Conservation (phyloP, 495 filamentous ascomycete species). For the Ascodesmis nigricans region DNA sequence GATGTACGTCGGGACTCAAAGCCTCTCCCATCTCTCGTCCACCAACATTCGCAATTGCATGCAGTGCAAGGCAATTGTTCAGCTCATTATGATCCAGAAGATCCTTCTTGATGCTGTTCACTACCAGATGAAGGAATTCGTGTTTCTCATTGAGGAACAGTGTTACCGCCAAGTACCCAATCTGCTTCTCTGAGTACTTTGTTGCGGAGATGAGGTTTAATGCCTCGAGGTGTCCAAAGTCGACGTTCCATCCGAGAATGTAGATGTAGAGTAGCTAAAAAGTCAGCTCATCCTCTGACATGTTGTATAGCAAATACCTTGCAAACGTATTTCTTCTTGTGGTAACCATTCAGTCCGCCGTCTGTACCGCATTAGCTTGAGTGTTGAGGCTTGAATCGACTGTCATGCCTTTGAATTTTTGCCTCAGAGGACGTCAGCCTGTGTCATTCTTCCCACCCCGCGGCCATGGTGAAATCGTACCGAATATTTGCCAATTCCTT, state of each 20-base stretch:
- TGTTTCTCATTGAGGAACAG: constrained; percentile 94
- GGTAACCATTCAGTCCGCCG: constrained; percentile 77
- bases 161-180: constrained; percentile 93
- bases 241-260: constrained; percentile 97
- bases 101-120: constrained; percentile 97
- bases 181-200: constrained; percentile 99
- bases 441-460: constrained; percentile 1
- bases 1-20: constrained; percentile 76
- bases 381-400: constrained; percentile 1
- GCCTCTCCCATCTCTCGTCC: constrained; percentile 94
- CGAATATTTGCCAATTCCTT: constrained; percentile 98
- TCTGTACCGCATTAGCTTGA: constrained; percentile 28
- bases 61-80: constrained; percentile 91
- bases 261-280: constrained; percentile 82
- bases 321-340: constrained; percentile 99
- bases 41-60: constrained; percentile 96
- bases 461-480: constrained; percentile 22
- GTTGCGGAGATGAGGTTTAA: constrained; percentile 90
- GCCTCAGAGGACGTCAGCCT: constrained; percentile 25
- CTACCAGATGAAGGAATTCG: constrained; percentile 83
- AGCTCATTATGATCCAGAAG: constrained; percentile 84
- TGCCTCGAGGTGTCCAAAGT: constrained; percentile 95
- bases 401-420: constrained; percentile 51
- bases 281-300: constrained; percentile 20
- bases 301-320: constrained; percentile 33